phyloP scores from a whole-genome alignment of 495 filamentous ascomycete genomes.

The Xylaria nigripes region DNA sequence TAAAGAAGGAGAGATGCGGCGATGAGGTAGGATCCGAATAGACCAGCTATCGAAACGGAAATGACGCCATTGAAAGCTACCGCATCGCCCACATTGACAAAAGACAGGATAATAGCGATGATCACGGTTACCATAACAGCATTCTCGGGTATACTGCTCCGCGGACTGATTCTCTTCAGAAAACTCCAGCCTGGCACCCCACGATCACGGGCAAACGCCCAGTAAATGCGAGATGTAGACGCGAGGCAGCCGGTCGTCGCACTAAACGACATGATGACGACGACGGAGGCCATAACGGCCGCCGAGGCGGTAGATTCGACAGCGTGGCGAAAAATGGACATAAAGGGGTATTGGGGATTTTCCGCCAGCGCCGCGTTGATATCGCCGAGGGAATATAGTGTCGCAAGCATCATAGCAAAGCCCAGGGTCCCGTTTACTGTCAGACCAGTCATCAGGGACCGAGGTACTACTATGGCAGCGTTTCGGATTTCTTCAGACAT shows the following conservation, averaged over 20 bases:
- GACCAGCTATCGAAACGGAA: conserved; percentile 33
- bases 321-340: conserved; percentile 34
- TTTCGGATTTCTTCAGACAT: conserved; percentile 53
- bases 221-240: conserved; percentile 43
- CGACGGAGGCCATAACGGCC: conserved; percentile 25
- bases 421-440: conserved; percentile 44
- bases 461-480: conserved; percentile 48
- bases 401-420: conserved; percentile 44
- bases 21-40: conserved; percentile 38
- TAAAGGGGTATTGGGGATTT: conserved; percentile 39
- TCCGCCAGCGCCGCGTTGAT: conserved; percentile 32
- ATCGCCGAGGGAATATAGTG: conserved; percentile 48
- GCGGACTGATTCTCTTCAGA: conserved; percentile 8
- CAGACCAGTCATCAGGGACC: conserved; percentile 44
- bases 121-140: conserved; percentile 30
- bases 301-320: conserved; percentile 27
- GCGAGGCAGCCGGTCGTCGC: conserved; percentile 32
- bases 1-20: conserved; percentile 34
- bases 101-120: conserved; percentile 34
- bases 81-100: conserved; percentile 43
- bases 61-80: conserved; percentile 43
- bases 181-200: conserved; percentile 29
- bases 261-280: conserved; percentile 29
- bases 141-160: conserved; percentile 27
- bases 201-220: conserved; percentile 46